Percentiles rank a stretch among this genome's conserved stretches.
Conservation (phyloP, 1,139 yeast genomes). For the Saccharomyces hybrid region DNA sequence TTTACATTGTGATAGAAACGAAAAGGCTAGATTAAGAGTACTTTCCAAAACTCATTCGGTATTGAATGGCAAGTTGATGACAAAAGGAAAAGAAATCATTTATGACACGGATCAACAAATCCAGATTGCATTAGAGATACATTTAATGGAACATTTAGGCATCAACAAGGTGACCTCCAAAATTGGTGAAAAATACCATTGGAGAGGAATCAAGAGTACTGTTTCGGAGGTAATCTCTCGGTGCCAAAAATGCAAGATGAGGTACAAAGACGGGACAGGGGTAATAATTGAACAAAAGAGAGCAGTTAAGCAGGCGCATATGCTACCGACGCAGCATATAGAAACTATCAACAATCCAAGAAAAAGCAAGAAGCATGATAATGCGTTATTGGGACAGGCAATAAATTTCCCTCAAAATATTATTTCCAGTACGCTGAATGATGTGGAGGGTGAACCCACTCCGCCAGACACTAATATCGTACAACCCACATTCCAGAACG, state of each 20-base stretch:
- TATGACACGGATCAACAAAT: conserved; percentile 67
- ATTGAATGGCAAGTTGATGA: conserved; percentile 61
- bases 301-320: conserved; percentile 26
- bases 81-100: conserved; percentile 77
- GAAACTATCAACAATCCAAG: conserved; percentile 6
- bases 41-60: conserved; percentile 72
- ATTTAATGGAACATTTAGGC: conserved; percentile 71
- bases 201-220: conserved; percentile 86
- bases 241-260: conserved; percentile 65
- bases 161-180: conserved; percentile 78
- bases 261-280: conserved; percentile 28
- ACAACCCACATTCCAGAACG: not conserved
- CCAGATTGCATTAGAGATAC: conserved; percentile 66
- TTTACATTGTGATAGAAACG: conserved; percentile 69
- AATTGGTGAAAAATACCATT: conserved; percentile 74
- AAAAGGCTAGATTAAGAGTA: conserved; percentile 75
- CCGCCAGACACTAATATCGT: conserved; percentile 9
- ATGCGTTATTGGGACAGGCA: conserved; percentile 1
- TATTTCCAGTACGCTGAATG: not conserved
- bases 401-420: not conserved
- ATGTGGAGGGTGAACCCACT: conserved; percentile 6
- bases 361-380: conserved; percentile 1
- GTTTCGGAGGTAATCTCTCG: conserved; percentile 71
- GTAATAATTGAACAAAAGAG: conserved; percentile 23
- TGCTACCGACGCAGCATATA: conserved; percentile 19